A percentile compares a stretch with the other conserved stretches of the same genome.
phyloP scores from a whole-genome alignment of 2,329 filamentous ascomycete genomes.

The Curvularia hawaiiensis region DNA sequence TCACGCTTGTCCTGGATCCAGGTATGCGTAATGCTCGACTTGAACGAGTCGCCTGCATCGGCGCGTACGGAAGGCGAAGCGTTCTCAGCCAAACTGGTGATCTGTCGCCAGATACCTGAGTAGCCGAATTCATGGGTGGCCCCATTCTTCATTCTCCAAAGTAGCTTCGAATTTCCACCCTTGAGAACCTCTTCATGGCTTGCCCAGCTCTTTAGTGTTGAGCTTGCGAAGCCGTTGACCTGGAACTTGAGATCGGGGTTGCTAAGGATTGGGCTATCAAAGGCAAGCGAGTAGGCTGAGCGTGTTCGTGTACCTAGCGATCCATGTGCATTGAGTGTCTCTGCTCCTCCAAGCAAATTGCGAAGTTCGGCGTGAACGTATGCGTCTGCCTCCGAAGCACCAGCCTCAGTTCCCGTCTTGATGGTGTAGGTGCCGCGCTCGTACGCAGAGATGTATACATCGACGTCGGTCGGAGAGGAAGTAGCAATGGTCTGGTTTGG shows the following conservation, averaged over 20 bases:
- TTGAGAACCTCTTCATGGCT: slow-evolving; percentile 89
- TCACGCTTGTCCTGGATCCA: slow-evolving; percentile 83
- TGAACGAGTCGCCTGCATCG: slow-evolving; percentile 89
- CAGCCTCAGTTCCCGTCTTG: slow-evolving; percentile 93
- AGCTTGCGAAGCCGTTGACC: slow-evolving; percentile 79
- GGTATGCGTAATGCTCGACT: slow-evolving; percentile 82
- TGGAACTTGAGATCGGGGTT: slow-evolving; percentile 82
- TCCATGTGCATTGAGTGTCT: slow-evolving; percentile 85
- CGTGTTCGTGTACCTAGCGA: slow-evolving; percentile 88
- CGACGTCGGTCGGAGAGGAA: slow-evolving; percentile 76
- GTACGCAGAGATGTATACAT: slow-evolving; percentile 76
- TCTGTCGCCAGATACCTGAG: slow-evolving; percentile 82
- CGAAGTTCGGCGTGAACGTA: slow-evolving; percentile 86
- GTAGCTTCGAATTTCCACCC: slow-evolving; percentile 76
- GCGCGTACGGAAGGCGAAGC: slow-evolving; percentile 82
- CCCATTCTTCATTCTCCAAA: slow-evolving; percentile 69
- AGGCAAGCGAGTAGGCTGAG: slow-evolving; percentile 86
- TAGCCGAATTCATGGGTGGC: slow-evolving; percentile 81
- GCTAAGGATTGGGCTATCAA: slow-evolving; percentile 81
- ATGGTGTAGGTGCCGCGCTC: slow-evolving; percentile 85
- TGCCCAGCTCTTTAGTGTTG: slow-evolving; percentile 89
- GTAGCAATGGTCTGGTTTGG: slow-evolving; percentile 71
- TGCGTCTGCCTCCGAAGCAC: slow-evolving; percentile 91
- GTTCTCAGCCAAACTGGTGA: slow-evolving; percentile 75
- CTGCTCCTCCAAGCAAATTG: slow-evolving; percentile 93